phyloP scores from a whole-genome alignment of 768 basidiomycete genomes.

The Lactifluus rugatus region DNA sequence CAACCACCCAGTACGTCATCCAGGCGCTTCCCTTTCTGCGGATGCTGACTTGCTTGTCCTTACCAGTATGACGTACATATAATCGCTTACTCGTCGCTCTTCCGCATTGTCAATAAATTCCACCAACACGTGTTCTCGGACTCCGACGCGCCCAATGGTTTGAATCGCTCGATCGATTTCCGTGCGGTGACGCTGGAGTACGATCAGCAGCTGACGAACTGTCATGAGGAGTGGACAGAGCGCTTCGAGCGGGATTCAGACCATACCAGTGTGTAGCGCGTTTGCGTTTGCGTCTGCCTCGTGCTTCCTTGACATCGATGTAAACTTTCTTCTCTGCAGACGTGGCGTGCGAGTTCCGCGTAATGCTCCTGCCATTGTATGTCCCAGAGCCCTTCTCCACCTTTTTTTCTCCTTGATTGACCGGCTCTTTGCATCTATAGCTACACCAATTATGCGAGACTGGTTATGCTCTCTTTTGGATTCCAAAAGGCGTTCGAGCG shows the following conservation, averaged over 20 bases:
- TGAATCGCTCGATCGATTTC: constrained; percentile 18
- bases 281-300: too few relatives aligned
- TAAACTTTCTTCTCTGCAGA: background rate
- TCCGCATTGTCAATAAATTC: constrained; percentile 18
- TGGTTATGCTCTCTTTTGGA: constrained; percentile 34
- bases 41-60: background rate
- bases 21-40: background rate
- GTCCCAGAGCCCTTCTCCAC: constrained; percentile 7
- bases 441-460: constrained; percentile 26
- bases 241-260: constrained; percentile 16
- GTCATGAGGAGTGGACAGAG: constrained; percentile 17
- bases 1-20: constrained; percentile 17
- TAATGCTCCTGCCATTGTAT: constrained; percentile 33
- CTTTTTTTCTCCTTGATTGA: background rate
- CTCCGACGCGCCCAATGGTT: constrained; percentile 7
- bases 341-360: constrained; percentile 15
- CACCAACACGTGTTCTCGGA: constrained; percentile 18
- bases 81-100: constrained; percentile 14
- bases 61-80: constrained; percentile 18
- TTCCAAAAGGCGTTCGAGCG: constrained; percentile 31
- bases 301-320: background rate
- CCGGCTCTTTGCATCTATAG: too few relatives aligned
- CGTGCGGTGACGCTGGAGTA: constrained; percentile 15
- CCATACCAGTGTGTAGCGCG: constrained; percentile 3
- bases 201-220: constrained; percentile 5